These are phyloP conservation scores for Musa acuminata DNA, from an alignment of 176 grass and related monocot genomes.

Conservation along the genomic window DNA sequence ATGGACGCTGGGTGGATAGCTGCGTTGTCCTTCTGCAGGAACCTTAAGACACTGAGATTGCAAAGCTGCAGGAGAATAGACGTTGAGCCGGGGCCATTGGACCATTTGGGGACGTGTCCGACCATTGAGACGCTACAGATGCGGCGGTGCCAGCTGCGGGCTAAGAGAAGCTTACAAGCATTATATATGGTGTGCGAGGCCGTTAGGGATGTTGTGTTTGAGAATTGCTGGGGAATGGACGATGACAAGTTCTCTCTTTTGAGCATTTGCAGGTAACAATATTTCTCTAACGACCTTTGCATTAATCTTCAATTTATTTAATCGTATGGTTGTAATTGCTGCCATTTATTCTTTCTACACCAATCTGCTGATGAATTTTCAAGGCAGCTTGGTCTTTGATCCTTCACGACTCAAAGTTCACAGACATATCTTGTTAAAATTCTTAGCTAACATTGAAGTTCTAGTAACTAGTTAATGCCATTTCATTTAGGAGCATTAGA, in stretches of 20 bases:
- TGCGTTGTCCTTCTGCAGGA: conserved; percentile 65
- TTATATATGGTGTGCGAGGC: conserved; percentile 72
- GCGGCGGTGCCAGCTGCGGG: conserved; percentile 59
- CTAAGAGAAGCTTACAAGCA: conserved; percentile 45
- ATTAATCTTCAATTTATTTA: not conserved
- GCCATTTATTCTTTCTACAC: not conserved
- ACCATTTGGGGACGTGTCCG: conserved; percentile 79
- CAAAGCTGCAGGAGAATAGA: conserved; percentile 66
- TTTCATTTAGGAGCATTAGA: too few relatives aligned
- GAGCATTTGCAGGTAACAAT: conserved; percentile 62
- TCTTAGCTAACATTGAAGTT: too few relatives aligned
- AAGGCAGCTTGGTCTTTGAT: too few relatives aligned
- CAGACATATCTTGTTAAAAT: too few relatives aligned
- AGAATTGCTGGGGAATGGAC: conserved; percentile 94
- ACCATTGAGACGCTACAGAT: conserved; percentile 78
- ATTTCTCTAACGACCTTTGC: not conserved
- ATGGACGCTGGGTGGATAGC: conserved; percentile 86
- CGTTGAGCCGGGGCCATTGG: conserved; percentile 49
- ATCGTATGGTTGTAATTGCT: not conserved
- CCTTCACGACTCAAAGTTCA: too few relatives aligned
- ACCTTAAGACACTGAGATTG: conserved; percentile 72
- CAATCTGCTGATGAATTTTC: not conserved
- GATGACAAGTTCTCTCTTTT: conserved; percentile 60
- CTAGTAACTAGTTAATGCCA: too few relatives aligned
- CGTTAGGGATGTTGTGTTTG: conserved; percentile 54